Percentiles rank a stretch among this genome's conserved stretches.
phyloP scores from a whole-genome alignment of 257 asterid species.

The Hygrophila difformis region DNA sequence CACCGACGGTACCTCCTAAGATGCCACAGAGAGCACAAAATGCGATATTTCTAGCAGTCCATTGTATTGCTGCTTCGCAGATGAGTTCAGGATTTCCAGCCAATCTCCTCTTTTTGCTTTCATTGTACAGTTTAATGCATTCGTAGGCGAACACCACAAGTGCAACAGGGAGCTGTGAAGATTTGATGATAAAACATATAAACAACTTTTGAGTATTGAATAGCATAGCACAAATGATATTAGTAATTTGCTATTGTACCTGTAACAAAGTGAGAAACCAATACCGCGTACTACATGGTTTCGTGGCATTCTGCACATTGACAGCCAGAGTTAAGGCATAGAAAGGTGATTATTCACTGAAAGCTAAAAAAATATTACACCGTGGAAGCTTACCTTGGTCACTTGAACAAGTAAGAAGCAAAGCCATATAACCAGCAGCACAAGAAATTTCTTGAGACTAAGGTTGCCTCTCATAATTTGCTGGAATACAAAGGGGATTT shows the following conservation, averaged over 20 bases:
- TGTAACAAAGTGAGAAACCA: constrained; percentile 80
- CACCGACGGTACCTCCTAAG: constrained; percentile 92
- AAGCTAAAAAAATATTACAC: no score
- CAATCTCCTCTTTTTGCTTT: constrained; percentile 72
- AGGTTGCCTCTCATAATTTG: constrained; percentile 56
- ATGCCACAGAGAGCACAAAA: constrained; percentile 88
- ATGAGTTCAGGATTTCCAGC: constrained; percentile 51
- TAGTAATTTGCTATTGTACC: constrained; percentile 23
- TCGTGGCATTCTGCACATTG: constrained; percentile 43
- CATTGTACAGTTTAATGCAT: constrained; percentile 62
- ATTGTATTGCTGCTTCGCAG: constrained; percentile 86
- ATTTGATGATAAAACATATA: neutral
- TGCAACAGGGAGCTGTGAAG: constrained; percentile 62
- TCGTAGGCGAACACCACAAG: constrained; percentile 26
- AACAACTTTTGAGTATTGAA: neutral
- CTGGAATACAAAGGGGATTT: constrained; percentile 30
- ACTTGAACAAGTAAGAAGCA: constrained; percentile 81
- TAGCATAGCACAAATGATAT: neutral
- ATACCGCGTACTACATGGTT: constrained; percentile 47
- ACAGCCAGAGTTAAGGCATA: neutral
- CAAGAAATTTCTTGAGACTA: constrained; percentile 37
- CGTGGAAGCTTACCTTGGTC: constrained; percentile 51
- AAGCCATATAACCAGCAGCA: constrained; percentile 58
- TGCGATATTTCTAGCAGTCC: constrained; percentile 58
- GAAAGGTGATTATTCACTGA: neutral